Evolutionary conservation across 805 yeast genomes (phyloP).

Genomic region (Candida michaelii): DNA sequence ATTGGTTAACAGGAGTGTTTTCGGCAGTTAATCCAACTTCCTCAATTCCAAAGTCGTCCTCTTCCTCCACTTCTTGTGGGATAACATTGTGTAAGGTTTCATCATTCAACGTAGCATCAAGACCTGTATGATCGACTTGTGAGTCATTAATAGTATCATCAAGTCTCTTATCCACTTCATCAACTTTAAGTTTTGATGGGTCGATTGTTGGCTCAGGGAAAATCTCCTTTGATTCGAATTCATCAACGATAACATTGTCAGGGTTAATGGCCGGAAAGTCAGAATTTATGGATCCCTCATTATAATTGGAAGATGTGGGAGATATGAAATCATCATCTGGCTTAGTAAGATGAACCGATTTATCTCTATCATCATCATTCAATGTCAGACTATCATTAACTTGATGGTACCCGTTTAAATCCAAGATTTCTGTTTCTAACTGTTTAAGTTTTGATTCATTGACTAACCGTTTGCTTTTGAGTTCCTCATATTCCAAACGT

Average conservation of each 20-base stretch:
- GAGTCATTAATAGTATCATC: slow-evolving; percentile 6
- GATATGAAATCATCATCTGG: slow-evolving; percentile 9
- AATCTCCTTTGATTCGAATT: slow-evolving; percentile 15
- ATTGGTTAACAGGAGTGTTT: slow-evolving; percentile 21
- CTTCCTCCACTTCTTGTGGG: slow-evolving; percentile 8
- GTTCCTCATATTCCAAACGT: slow-evolving; percentile 35
- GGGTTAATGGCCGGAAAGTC: slow-evolving; percentile 13
- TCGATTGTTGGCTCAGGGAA: slow-evolving; percentile 20
- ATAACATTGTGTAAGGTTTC: not conserved
- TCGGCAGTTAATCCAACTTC: slow-evolving; percentile 21
- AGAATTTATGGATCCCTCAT: slow-evolving; percentile 5
- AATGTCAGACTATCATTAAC: slow-evolving; percentile 8
- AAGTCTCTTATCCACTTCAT: slow-evolving; percentile 22
- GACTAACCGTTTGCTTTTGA: slow-evolving; percentile 27
- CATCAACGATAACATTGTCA: slow-evolving; percentile 13
- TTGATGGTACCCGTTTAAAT: slow-evolving; percentile 3
- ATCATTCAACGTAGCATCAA: slow-evolving; percentile 4
- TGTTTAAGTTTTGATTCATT: slow-evolving; percentile 26
- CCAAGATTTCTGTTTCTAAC: slow-evolving; percentile 9
- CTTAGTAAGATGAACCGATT: not conserved
- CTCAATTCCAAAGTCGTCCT: slow-evolving; percentile 26
- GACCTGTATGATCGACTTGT: not conserved
- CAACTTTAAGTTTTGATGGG: slow-evolving; percentile 23
- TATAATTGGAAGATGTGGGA: slow-evolving; percentile 8
- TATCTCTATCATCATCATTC: not conserved